phyloP scores from a whole-genome alignment of 2,329 filamentous ascomycete genomes.

The Aspergillus fumigatiaffinis region DNA sequence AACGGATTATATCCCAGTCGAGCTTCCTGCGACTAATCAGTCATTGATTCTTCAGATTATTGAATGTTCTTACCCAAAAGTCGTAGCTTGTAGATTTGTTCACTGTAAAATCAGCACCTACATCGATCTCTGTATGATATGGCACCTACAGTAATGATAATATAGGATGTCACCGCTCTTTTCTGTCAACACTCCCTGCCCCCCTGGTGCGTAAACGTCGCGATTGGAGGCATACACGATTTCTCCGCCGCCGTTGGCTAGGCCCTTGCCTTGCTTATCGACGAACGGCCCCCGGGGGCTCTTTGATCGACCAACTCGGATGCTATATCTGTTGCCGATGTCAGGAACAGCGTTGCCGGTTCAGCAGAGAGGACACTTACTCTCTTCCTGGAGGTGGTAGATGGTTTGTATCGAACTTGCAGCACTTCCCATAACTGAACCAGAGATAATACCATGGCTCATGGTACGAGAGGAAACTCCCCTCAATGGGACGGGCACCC shows the following conservation, averaged over 20 bases:
- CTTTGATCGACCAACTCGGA: constrained; percentile 59
- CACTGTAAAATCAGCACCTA: constrained; percentile 18
- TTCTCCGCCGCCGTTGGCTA: constrained; percentile 56
- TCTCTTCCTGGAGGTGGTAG: constrained; percentile 53
- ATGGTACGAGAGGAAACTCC: constrained; percentile 27
- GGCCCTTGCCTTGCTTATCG: constrained; percentile 51
- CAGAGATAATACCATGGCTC: constrained; percentile 32
- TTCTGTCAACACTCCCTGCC: constrained; percentile 58
- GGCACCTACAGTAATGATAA: constrained; percentile 32
- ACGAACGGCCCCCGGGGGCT: constrained; percentile 53
- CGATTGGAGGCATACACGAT: constrained; percentile 58
- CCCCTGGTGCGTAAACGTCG: constrained; percentile 62
- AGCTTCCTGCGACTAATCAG: constrained; percentile 25
- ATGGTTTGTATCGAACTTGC: constrained; percentile 22
- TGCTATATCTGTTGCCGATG: constrained; percentile 50
- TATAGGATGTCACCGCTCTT: constrained; percentile 28
- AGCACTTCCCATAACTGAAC: constrained; percentile 34
- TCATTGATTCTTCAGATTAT: constrained; percentile 1
- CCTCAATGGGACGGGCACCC: constrained; percentile 31
- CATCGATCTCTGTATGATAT: not conserved
- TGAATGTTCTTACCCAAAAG: constrained; percentile 22
- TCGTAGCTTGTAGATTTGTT: constrained; percentile 27
- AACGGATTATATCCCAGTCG: constrained; percentile 29
- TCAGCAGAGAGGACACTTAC: constrained; percentile 13
- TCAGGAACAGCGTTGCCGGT: not conserved